These are phyloP conservation scores for Cyphellophora attinorum DNA, from an alignment of 2,329 filamentous ascomycete genomes.

Conservation along the genomic window DNA sequence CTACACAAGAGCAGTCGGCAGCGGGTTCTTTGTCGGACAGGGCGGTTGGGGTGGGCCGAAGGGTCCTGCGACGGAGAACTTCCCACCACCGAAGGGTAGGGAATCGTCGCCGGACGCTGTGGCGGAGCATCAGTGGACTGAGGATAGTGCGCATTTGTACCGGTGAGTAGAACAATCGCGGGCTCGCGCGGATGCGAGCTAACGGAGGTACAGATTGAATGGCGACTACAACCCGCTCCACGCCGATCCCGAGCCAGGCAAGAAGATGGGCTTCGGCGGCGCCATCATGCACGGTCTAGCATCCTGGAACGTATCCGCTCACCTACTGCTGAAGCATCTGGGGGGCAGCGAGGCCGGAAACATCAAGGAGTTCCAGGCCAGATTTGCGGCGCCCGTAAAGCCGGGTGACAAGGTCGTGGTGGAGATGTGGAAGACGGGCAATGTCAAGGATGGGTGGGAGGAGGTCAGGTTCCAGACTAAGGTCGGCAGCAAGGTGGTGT, in stretches of 20 bases:
- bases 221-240: constrained; percentile 94
- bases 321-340: constrained; percentile 62
- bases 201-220: constrained; percentile 53
- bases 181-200: background rate
- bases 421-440: constrained; percentile 70
- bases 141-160: constrained; percentile 67
- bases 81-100: constrained; percentile 62
- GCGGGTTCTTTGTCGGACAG: constrained; percentile 71
- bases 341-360: constrained; percentile 71
- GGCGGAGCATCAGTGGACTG: constrained; percentile 59
- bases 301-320: constrained; percentile 72
- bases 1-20: constrained; percentile 60
- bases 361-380: constrained; percentile 77
- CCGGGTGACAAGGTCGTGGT: constrained; percentile 75
- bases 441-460: constrained; percentile 59
- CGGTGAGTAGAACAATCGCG: constrained; percentile 29
- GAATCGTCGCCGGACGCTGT: constrained; percentile 54
- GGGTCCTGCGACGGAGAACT: constrained; percentile 70
- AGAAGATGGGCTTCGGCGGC: constrained; percentile 85
- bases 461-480: constrained; percentile 73
- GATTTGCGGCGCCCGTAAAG: constrained; percentile 76
- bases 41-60: constrained; percentile 84
- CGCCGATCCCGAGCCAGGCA: constrained; percentile 72
- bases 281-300: constrained; percentile 83
- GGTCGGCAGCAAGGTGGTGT: constrained; percentile 72